These are phyloP conservation scores for Yamadazyma akitaensis DNA, from an alignment of 805 yeast species.

Conservation along the genomic window DNA sequence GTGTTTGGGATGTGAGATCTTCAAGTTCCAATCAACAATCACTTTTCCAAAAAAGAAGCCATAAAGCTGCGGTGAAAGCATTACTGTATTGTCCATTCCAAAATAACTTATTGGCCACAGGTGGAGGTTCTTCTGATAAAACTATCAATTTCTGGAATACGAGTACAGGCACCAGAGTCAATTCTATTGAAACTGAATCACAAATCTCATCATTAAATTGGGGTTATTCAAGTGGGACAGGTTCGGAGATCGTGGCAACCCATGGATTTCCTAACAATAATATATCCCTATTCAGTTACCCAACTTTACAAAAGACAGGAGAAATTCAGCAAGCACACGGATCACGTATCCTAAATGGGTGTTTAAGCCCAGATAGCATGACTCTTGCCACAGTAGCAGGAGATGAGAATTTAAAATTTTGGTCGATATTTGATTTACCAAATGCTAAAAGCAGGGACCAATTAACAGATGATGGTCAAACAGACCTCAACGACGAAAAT, in stretches of 20 bases:
- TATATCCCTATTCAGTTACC: conserved; percentile 80
- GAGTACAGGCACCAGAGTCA: conserved; percentile 80
- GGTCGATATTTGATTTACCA: conserved; percentile 75
- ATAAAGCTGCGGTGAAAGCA: conserved; percentile 94
- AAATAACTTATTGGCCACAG: conserved; percentile 80
- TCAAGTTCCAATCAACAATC: conserved; percentile 40
- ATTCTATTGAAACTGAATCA: conserved; percentile 85
- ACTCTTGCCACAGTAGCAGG: conserved; percentile 94
- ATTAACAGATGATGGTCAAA: conserved; percentile 12
- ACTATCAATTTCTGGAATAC: conserved; percentile 95
- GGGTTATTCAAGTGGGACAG: conserved; percentile 76
- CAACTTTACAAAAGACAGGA: conserved; percentile 81
- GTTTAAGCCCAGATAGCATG: conserved; percentile 84
- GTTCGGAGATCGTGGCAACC: conserved; percentile 83
- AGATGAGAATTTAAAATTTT: conserved; percentile 93
- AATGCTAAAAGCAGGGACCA: conserved; percentile 15
- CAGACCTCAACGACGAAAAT: conserved; percentile 17
- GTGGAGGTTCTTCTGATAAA: conserved; percentile 92
- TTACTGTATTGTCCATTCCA: conserved; percentile 93
- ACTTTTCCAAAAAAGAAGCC: conserved; percentile 70
- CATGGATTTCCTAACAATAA: conserved; percentile 92
- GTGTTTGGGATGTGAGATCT: conserved; percentile 84
- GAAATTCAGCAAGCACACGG: conserved; percentile 87
- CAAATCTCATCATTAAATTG: conserved; percentile 93
- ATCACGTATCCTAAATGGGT: conserved; percentile 76